These are phyloP conservation scores for Candida methanosorbosa DNA, from an alignment of 805 yeast species.

Conservation along the genomic window DNA sequence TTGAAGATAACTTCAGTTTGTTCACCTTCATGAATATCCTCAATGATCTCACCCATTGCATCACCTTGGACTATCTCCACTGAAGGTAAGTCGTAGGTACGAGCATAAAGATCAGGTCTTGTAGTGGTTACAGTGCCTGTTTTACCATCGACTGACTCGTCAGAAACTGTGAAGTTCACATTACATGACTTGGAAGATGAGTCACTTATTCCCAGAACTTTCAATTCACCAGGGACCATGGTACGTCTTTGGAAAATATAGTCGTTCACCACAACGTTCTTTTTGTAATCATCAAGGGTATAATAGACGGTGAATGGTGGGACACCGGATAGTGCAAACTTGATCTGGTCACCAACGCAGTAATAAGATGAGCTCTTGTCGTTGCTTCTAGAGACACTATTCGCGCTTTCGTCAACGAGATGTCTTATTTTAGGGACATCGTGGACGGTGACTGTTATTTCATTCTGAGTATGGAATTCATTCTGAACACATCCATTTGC, in stretches of 20 bases:
- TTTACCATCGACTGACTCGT: constrained; percentile 16
- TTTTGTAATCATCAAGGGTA: constrained; percentile 53
- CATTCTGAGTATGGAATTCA: constrained; percentile 24
- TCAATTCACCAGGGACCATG: constrained; percentile 69
- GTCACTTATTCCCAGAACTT: constrained; percentile 63
- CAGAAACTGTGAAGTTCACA: constrained; percentile 44
- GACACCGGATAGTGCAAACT: constrained; percentile 66
- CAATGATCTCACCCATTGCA: constrained; percentile 55
- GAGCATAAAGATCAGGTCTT: constrained; percentile 21
- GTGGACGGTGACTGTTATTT: constrained; percentile 48
- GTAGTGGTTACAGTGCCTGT: constrained; percentile 3
- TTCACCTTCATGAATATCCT: constrained; percentile 91
- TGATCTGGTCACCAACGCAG: constrained; percentile 90
- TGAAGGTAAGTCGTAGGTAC: constrained; percentile 48
- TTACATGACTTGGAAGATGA: constrained; percentile 63
- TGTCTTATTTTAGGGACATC: constrained; percentile 64
- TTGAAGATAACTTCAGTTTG: constrained; percentile 79
- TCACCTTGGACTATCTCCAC: constrained; percentile 83
- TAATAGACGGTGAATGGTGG: constrained; percentile 76
- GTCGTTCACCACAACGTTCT: constrained; percentile 39
- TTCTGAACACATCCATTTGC: constrained; percentile 57
- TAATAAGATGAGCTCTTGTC: constrained; percentile 28
- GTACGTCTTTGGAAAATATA: constrained; percentile 57
- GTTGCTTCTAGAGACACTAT: neutral
- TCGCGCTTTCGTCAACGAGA: constrained; percentile 19